Evolutionary conservation across 202 grass and related monocot genomes (phyloP).

Genomic region (Carex arenaria): DNA sequence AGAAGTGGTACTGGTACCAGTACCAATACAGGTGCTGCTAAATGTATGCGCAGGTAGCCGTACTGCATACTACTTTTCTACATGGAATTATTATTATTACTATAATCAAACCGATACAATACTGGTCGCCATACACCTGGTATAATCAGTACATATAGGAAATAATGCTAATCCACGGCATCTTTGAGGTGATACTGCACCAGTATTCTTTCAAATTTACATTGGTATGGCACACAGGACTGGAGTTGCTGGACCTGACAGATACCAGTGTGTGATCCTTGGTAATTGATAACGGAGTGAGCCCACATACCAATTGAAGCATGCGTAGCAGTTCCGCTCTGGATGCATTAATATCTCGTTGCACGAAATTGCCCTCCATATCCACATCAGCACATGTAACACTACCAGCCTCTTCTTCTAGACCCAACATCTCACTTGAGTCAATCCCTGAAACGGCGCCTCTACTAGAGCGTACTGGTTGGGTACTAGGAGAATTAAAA

Average conservation of each 20-base stretch:
- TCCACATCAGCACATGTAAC: neutral
- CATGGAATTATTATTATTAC: neutral
- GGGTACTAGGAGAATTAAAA: neutral
- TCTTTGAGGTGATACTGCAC: neutral
- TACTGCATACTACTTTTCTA: neutral
- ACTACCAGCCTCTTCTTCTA: constrained; percentile 13
- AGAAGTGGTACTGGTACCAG: neutral
- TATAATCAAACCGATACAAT: neutral
- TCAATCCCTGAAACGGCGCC: neutral
- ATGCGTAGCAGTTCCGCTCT: constrained; percentile 33
- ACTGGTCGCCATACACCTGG: neutral
- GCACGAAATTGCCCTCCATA: constrained; percentile 9
- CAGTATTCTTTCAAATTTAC: neutral
- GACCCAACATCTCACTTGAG: constrained; percentile 16
- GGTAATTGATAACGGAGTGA: neutral
- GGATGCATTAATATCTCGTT: constrained; percentile 7
- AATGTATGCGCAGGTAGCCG: neutral
- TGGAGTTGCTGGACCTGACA: neutral
- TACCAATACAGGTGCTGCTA: neutral
- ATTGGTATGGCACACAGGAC: neutral
- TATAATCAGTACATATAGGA: neutral
- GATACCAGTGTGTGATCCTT: neutral
- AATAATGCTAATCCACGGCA: neutral
- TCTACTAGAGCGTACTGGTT: constrained; percentile 5
- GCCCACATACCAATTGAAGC: constrained; percentile 40